Base-by-base conservation (phyloP, 2,329 filamentous ascomycete genomes). In the Cylindrodendrum hubeiense region DNA sequence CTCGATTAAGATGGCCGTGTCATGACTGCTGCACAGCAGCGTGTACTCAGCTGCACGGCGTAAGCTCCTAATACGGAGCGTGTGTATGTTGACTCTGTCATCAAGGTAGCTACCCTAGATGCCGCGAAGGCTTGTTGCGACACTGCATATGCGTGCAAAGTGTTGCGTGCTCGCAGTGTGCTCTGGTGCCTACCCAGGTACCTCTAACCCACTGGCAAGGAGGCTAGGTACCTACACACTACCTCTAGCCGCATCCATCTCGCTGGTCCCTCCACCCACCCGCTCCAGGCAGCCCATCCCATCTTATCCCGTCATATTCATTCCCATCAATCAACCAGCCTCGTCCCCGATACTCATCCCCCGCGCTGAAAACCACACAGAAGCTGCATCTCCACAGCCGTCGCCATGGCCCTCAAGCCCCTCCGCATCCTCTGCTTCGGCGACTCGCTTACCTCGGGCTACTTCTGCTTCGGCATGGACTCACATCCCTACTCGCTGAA, bases 351-450 rank as follows among this genome's bases (percentile, higher is more conserved):
- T n/a, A 39, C 3, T n/a, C 37, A n/a, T n/a, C 15, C 7, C 37
- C 17, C 37, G 37, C 17, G 2, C 17, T 39, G 5, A 39, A 8
- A 39, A n/a, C n/a, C 15, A 39, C 37, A 39, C 15, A 6, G 15
- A 39, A 39, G 15, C 39, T 33, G 19, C 43, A 50, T 33, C 49
- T 12, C 41, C 50, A 21, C 46, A 37, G 28, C 13, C 21, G 8
- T 51, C 60, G 60, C 21, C 54, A 79, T 78, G 77, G 52, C 74
- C 28, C 72, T 66, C 68, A 74, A 73, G 58, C 76, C 79, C 30
- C 80, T 89, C 28, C 82, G 84, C 71, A 85, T 91, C 72, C 84
- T 91, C 65, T 90, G 89, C 81, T 88, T 91, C 76, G 89, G 89
- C 76, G 84, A 90, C 82, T 90, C 87, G 41, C 84, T 92, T 49